Base-by-base conservation (phyloP, 2,329 filamentous ascomycete genomes). In the Clonostachys sp. region DNA sequence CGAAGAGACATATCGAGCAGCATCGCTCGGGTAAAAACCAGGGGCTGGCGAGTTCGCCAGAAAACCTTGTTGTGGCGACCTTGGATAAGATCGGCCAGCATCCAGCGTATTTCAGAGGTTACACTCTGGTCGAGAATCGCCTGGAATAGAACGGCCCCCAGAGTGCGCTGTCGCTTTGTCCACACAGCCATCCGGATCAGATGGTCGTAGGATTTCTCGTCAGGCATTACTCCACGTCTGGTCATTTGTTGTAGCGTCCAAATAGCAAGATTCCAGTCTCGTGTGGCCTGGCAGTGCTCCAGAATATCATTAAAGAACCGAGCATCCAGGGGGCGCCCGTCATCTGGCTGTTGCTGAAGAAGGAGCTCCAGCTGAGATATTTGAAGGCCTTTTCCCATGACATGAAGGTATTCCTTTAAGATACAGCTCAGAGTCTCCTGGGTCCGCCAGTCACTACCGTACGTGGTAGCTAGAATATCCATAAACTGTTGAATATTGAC, bases 401-500 rank as follows among this genome's bases (percentile, higher is more conserved):
- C 24, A 30, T 64, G 60, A 43, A 71, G 66, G 20, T 74, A 63
- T 41, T 74, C 69, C 4, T 65, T 57, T n/a, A 77, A 50, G 20
- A 74, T 66, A 34, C 54, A 55, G 53, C 71, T 66, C 39, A 67
- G 55, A 2, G 68, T 61, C 6, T 55, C 52, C 18, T 52, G 54
- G 6, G 64, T 67, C 35, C 73, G 58, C 76, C 76, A 80, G n/a
- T 60, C 60, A 2, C 59, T 52, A 5, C 75, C 74, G 56, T 78
- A 79, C 4, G 70, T 64, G 9, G 59, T 57, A 6, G 63, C 55
- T 53, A 75, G 72, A 34, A 65, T 60, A 10, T 53, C 51, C 8
- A 77, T 47, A 48, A 79, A 30, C 3, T 30, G 24, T 10, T 30
- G 24, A 30, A 30, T 30, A 30, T 30, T 30, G 24, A 30, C 24